phyloP scores from a whole-genome alignment of 768 basidiomycete species.

The Russula emetica region DNA sequence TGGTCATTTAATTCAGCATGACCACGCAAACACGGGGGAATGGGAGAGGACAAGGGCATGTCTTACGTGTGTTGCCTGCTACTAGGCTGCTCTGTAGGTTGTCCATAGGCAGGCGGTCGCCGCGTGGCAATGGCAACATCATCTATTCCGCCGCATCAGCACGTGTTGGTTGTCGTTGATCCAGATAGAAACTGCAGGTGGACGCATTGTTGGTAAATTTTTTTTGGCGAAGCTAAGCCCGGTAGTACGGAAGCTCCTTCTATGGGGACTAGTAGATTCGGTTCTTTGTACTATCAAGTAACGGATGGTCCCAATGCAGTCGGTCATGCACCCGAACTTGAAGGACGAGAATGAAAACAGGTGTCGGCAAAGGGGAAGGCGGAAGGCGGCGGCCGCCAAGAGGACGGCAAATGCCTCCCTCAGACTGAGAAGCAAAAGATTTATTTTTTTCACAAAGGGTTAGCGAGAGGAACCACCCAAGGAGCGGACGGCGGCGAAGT shows the following conservation, averaged over 20 bases:
- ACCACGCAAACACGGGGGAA: conserved; percentile 3
- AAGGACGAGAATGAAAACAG: conserved; percentile 1
- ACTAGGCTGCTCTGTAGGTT: not conserved
- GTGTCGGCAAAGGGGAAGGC: not conserved
- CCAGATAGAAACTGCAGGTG: conserved; percentile 16
- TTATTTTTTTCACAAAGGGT: not conserved
- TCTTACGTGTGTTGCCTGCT: conserved; percentile 13
- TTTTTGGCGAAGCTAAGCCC: conserved; percentile 18
- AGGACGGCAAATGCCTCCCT: not conserved
- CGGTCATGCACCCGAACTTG: not conserved
- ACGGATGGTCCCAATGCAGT: conserved; percentile 1
- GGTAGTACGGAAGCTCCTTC: conserved; percentile 9
- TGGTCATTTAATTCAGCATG: not conserved
- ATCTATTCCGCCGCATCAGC: conserved; percentile 14
- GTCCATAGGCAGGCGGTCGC: conserved; percentile 4
- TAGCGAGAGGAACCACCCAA: not conserved
- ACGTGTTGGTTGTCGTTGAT: conserved; percentile 19
- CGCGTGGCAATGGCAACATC: conserved; percentile 15
- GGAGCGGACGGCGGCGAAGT: not conserved
- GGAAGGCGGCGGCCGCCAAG: not conserved
- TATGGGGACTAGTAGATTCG: not conserved
- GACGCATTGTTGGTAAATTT: conserved; percentile 9
- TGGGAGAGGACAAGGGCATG: not conserved
- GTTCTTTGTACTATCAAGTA: conserved; percentile 7
- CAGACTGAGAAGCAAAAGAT: not conserved